Evolutionary conservation across 1,284 basidiomycete species (phyloP), one percentile per base, ranked within the genome.

Genomic region (Sanghuangporus sanghuang): DNA sequence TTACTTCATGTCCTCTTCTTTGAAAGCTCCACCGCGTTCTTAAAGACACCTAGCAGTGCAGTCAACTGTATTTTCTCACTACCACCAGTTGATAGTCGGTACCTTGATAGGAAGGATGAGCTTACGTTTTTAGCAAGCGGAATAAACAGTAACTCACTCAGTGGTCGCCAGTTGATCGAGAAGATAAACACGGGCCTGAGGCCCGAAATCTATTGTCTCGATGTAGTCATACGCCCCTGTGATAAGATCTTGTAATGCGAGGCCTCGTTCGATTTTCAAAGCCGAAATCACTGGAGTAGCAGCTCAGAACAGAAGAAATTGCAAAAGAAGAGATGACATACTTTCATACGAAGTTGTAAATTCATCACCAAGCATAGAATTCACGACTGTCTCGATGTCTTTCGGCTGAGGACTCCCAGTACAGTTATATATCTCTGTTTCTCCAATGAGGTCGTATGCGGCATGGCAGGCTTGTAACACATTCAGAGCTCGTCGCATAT

Each of bases 401-500:
- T 85, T 82, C 0, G 97, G 97, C 72, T 97, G 95, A 14, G 97
- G 97, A 68, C 90, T 95, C 27, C 97, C 97, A 0, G 97, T 99
- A 73, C 96, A 99, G 67, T 91, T 93, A 76, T 99, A 99, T 18
- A 99, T 88, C 65, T 96, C 95, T 0, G 86, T 86, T 76, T 98
- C 95, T 68, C 94, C 92, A 39, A 90, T 89, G 3, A 83, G 74
- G 53, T 96, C 93, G 73, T 97, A 98, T 1, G 96, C 97, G 16
- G 97, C 96, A 74, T 98, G 94, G 71, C 96, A 99, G 1, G 97
- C 97, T 80, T 99, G 96, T 9, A 99, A 80, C 44, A 99, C 90
- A 72, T 98, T 99, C 50, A 99, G 80, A 1, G 96, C 96, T 61
- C 97, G 82, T 67, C 97, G 88, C 97, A 99, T 99, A 74, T 99